Base-by-base conservation (phyloP, 106 monocot genomes). In the Narthecium ossifragum region DNA sequence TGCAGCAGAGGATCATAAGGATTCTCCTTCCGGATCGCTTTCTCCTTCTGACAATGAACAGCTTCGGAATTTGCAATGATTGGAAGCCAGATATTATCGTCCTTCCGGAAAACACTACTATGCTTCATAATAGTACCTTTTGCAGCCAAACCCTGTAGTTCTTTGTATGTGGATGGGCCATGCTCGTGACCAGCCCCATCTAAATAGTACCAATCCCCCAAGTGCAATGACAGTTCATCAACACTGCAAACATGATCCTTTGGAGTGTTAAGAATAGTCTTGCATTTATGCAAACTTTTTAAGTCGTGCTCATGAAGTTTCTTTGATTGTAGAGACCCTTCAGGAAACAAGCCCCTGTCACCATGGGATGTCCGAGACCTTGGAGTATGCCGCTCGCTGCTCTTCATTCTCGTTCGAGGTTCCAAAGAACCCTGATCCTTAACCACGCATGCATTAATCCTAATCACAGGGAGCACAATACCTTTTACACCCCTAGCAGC, bases 31-130 rank as follows among this genome's bases (percentile, higher is more conserved):
- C 32, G 9, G 7, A 22, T 40, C 22, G 15, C 30, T 32, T 13
- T 56, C 46, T 77, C 51, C 23, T 74, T 75, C 69, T 60, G 65
- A 49, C 32, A 31, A 45, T 39, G 20, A 31, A 15, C 22, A 54
- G 57, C 30, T 31, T 66, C 59, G 51, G 24, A 3, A 50, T 53
- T 71, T 27, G 11, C 67, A 43, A 58, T 68, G 32, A 91, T 67
- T 52, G 91, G 91, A 75, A 99, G 67, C 98, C 98, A 99, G 20
- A 73, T 63, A 46, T 86, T 90, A 72, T 99, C 98, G 67, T 59
- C 46, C 77, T 91, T 99, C 52, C 98, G 60, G 60, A 99, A 91
- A 11, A 92, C 79, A 68, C 91, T 91, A 36, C 67, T 79, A 61
- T 85, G 47, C 55, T 92, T 70, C 53, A 82, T 22, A 23, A 99